Percentiles rank a stretch among this genome's conserved stretches.
These are phyloP conservation scores for Zygoascus sp. DNA, from an alignment of 1,139 yeast genomes.

Conservation along the genomic window DNA sequence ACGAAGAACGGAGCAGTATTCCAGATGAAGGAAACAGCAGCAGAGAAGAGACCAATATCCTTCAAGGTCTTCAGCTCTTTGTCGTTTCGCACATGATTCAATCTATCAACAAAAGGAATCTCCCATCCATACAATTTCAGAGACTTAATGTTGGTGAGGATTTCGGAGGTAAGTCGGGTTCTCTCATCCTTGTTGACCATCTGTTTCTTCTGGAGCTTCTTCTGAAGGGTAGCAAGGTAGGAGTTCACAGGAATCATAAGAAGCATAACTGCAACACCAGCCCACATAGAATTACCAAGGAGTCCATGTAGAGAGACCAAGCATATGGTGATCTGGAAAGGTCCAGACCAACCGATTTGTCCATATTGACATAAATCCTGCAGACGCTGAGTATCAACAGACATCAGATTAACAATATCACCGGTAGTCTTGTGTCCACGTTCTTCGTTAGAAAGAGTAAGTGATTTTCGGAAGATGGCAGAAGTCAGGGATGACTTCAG, in stretches of 20 bases:
- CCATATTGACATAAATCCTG: slow-evolving; percentile 87
- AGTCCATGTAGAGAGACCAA: slow-evolving; percentile 67
- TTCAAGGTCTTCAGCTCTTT: slow-evolving; percentile 77
- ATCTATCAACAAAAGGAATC: slow-evolving; percentile 66
- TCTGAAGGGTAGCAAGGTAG: slow-evolving; percentile 66
- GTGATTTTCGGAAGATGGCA: slow-evolving; percentile 72
- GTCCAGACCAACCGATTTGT: slow-evolving; percentile 93
- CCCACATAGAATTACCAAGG: slow-evolving; percentile 93
- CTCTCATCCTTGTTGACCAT: slow-evolving; percentile 66
- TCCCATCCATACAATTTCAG: slow-evolving; percentile 96
- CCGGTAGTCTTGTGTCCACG: slow-evolving; percentile 82
- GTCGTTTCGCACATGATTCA: slow-evolving; percentile 80
- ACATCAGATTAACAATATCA: slow-evolving; percentile 94
- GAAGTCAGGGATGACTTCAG: slow-evolving; percentile 77
- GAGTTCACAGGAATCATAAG: slow-evolving; percentile 85
- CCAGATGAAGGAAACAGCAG: slow-evolving; percentile 74
- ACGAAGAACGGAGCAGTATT: slow-evolving; percentile 87
- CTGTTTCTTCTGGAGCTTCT: slow-evolving; percentile 68
- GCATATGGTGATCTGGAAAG: slow-evolving; percentile 84
- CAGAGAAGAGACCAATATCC: slow-evolving; percentile 71
- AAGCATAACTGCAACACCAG: slow-evolving; percentile 81
- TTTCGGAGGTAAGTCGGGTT: slow-evolving; percentile 75
- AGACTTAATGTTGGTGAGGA: slow-evolving; percentile 85
- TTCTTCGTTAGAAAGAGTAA: slow-evolving; percentile 79
- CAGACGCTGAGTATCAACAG: slow-evolving; percentile 91